Conservation (phyloP, 345 rosid species). For the Aegle marmelos region DNA sequence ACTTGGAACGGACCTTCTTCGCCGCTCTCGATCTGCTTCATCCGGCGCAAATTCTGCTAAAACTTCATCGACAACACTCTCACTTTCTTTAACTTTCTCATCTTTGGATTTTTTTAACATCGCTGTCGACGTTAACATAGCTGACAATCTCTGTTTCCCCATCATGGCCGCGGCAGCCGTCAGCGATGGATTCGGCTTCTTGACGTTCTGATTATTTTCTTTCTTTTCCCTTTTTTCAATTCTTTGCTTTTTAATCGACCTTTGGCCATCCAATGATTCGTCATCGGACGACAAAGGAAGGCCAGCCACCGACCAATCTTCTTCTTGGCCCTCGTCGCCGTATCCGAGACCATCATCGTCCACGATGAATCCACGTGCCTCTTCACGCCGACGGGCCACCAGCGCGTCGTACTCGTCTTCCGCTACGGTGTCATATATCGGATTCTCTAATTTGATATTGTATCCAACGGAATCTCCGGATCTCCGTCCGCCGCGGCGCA, state of each 20-base stretch:
- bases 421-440: conserved; percentile 69
- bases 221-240: conserved; percentile 45
- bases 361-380: conserved; percentile 71
- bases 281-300: conserved; percentile 65
- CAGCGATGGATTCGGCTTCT: conserved; percentile 55
- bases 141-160: conserved; percentile 80
- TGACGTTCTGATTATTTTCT: conserved; percentile 34
- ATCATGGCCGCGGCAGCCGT: conserved; percentile 80
- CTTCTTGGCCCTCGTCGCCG: conserved; percentile 82
- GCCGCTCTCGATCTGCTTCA: conserved; percentile 61
- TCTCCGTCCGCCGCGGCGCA: conserved; percentile 73
- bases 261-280: conserved; percentile 41
- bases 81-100: conserved; percentile 51
- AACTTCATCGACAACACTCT: conserved; percentile 72
- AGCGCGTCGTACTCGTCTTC: conserved; percentile 76
- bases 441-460: conserved; percentile 63
- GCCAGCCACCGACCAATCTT: conserved; percentile 76
- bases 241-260: conserved; percentile 47
- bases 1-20: conserved; percentile 29
- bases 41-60: conserved; percentile 84
- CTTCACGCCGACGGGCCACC: conserved; percentile 75
- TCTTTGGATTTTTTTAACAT: conserved; percentile 66
- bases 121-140: conserved; percentile 74
- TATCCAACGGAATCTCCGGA: conserved; percentile 51
- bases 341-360: conserved; percentile 81